phyloP scores from a whole-genome alignment of 768 basidiomycete species.

The Tubosaeta sp. region DNA sequence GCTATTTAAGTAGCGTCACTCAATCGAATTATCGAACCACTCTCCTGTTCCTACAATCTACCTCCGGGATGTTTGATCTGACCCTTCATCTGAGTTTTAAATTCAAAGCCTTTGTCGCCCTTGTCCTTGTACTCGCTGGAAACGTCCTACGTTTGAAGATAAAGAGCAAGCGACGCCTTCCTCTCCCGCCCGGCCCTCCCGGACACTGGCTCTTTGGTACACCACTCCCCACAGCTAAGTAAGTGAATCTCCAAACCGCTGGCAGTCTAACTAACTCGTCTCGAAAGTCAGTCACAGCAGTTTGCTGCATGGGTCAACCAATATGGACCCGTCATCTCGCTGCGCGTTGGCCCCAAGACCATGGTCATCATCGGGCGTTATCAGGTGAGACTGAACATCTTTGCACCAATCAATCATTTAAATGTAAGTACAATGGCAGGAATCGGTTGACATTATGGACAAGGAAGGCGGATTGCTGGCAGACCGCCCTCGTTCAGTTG shows the following conservation, averaged over 20 bases:
- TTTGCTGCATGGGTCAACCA: slow-evolving; percentile 58
- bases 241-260: neutral
- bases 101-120: slow-evolving; percentile 14
- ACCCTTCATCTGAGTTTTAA: slow-evolving; percentile 4
- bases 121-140: slow-evolving; percentile 16
- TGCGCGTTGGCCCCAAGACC: slow-evolving; percentile 42
- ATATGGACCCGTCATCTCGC: slow-evolving; percentile 58
- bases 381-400: slow-evolving; percentile 24
- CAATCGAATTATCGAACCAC: neutral
- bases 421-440: slow-evolving; percentile 27
- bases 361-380: slow-evolving; percentile 35
- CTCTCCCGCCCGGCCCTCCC: slow-evolving; percentile 31
- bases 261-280: neutral
- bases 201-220: slow-evolving; percentile 33
- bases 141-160: slow-evolving; percentile 7
- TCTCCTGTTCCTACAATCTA: neutral
- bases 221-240: slow-evolving; percentile 24
- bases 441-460: slow-evolving; percentile 64
- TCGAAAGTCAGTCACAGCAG: slow-evolving; percentile 28
- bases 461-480: slow-evolving; percentile 52
- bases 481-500: slow-evolving; percentile 52
- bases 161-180: slow-evolving; percentile 13
- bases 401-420: neutral
- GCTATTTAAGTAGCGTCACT: slow-evolving; percentile 10
- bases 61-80: slow-evolving; percentile 6